Evolutionary conservation across 1,139 yeast genomes (phyloP).

Genomic region (Suhomyces maxii): DNA sequence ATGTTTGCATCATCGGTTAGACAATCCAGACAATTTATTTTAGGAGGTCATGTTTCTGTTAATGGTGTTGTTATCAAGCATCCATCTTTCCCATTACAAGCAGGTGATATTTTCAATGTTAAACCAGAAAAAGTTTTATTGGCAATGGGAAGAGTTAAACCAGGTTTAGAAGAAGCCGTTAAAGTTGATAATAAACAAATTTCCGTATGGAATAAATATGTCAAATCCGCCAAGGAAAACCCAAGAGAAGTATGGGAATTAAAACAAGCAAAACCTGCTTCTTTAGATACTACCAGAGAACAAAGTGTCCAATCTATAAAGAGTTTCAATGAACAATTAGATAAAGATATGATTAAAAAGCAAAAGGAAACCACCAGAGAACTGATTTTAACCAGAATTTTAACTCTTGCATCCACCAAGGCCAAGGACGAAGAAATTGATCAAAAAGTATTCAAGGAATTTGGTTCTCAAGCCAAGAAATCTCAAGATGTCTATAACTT

Average conservation of each 20-base stretch:
- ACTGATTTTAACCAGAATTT: constrained; percentile 45
- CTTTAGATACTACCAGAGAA: constrained; percentile 31
- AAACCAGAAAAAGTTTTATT: constrained; percentile 81
- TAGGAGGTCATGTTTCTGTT: constrained; percentile 80
- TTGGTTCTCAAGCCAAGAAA: constrained; percentile 29
- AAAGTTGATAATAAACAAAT: constrained; percentile 72
- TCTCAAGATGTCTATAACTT: constrained; percentile 32
- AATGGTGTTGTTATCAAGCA: constrained; percentile 78
- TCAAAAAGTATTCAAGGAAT: constrained; percentile 22
- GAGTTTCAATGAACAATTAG: constrained; percentile 28
- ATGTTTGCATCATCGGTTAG: constrained; percentile 92
- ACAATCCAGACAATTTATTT: constrained; percentile 88
- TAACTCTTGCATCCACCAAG: constrained; percentile 19
- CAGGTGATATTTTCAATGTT: constrained; percentile 88
- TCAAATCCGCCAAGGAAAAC: constrained; percentile 54
- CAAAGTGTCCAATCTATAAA: constrained; percentile 16
- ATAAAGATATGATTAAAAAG: constrained; percentile 33
- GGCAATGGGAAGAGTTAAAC: constrained; percentile 85
- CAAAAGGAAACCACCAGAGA: constrained; percentile 48
- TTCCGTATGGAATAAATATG: constrained; percentile 71
- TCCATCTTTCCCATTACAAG: constrained; percentile 73
- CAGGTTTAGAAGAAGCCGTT: constrained; percentile 66
- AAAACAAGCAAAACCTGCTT: constrained; percentile 46
- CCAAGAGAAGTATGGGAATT: constrained; percentile 62
- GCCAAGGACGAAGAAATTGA: constrained; percentile 24